Evolutionary conservation across 75 land plant species (phyloP), one percentile per base, ranked within the genome.

Genomic region (Pinus tabuliformis): DNA sequence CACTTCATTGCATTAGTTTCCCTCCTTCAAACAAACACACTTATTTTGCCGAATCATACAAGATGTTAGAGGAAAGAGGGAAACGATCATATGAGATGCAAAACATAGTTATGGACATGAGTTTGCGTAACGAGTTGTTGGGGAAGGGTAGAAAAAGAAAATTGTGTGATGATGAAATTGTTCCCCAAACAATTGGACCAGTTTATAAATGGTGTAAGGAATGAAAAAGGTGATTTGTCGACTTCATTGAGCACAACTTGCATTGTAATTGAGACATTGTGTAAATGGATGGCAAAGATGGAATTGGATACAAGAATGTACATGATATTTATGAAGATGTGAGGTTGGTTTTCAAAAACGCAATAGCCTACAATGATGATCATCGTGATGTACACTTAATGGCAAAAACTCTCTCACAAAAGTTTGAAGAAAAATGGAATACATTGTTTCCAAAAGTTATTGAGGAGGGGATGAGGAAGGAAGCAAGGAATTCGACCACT

Each of bases 401-500:
- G 99, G 92, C 99, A 62, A 88, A 93, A 74, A 88, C 92, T 39
- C 84, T 96, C 57, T 77, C 91, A 63, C 88, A 77, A 42, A 96
- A 91, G 74, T 91, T 96, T 83, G 97, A 96, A 80, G 96, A 96
- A 86, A 93, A 87, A 72, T 96, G 96, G 96, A 86, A 85, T 56
- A 79, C 78, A 16, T 62, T 96, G 30, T 84, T 88, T 73, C 97
- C 99, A 15, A 96, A 91, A 83, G 86, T 96, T 59, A 59, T 73
- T 49, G 97, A 96, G 86, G 99, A 96, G n/a, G n/a, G n/a, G 97
- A n/a, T n/a, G n/a, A n/a, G n/a, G n/a, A n/a, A n/a, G n/a, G n/a
- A n/a, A n/a, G n/a, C n/a, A n/a, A n/a, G n/a, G n/a, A n/a, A n/a
- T n/a, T n/a, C n/a, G n/a, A n/a, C n/a, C n/a, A n/a, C n/a, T n/a